Conservation (phyloP, 176 grass and related monocot species). For the Zoysia japonica region DNA sequence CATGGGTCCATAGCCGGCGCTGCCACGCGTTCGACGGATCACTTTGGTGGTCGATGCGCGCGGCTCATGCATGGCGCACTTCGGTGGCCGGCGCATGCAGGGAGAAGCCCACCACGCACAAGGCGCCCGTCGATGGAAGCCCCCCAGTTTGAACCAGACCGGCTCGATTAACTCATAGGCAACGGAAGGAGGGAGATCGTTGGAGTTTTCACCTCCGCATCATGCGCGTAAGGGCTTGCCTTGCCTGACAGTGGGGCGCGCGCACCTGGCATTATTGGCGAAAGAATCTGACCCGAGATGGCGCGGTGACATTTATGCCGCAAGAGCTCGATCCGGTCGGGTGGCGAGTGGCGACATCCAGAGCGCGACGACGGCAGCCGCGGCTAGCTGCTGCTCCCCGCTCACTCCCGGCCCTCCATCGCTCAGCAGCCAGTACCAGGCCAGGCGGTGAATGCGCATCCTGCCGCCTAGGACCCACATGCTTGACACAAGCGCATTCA, state of each 20-base stretch:
- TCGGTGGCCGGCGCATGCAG: too few species aligned
- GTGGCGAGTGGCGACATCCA: constrained; percentile 57
- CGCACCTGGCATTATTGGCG: constrained; percentile 28
- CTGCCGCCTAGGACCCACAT: constrained; percentile 41
- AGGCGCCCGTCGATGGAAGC: background rate
- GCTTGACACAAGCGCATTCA: constrained; percentile 38
- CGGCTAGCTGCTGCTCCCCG: background rate
- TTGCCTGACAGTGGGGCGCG: background rate
- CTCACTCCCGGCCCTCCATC: background rate
- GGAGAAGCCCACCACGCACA: background rate
- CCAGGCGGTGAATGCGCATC: constrained; percentile 54
- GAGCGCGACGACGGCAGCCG: constrained; percentile 50
- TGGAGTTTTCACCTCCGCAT: background rate
- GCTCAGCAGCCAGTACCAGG: constrained; percentile 1
- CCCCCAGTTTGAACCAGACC: constrained; percentile 10
- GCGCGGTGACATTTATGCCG: constrained; percentile 45
- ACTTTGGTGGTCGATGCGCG: too few species aligned
- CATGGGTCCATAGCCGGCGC: too few species aligned
- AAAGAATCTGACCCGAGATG: constrained; percentile 37
- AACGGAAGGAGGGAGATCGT: background rate
- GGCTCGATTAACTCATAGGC: constrained; percentile 11
- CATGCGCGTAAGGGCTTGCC: background rate
- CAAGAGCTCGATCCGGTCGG: constrained; percentile 35
- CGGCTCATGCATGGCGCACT: too few species aligned
- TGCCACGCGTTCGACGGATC: too few species aligned